Conservation (phyloP, 306 rosid species). For the Acacia crassicarpa region DNA sequence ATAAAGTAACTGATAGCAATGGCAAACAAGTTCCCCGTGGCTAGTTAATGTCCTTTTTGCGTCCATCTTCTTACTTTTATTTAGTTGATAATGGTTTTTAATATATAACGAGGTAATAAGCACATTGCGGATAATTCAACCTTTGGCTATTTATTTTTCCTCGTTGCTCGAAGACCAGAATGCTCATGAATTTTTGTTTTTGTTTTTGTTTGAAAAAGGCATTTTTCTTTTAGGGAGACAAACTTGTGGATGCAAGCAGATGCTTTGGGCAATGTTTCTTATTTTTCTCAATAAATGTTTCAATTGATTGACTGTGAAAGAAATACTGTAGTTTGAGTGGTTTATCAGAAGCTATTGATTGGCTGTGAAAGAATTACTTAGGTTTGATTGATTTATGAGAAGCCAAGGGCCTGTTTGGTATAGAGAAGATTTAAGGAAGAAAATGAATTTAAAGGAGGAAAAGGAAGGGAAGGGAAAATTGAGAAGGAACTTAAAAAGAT, state of each 20-base stretch:
- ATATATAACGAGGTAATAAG: not conserved
- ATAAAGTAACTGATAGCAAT: slow-evolving; percentile 32
- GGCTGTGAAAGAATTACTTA: too few species aligned
- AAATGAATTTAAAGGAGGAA: too few species aligned
- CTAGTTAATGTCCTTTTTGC: slow-evolving; percentile 18
- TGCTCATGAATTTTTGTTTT: too few species aligned
- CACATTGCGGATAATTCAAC: slow-evolving; percentile 21
- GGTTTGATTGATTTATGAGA: too few species aligned
- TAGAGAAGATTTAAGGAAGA: too few species aligned
- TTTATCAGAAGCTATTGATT: too few species aligned
- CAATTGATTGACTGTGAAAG: slow-evolving; percentile 18
- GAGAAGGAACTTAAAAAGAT: too few species aligned
- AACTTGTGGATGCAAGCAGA: too few species aligned
- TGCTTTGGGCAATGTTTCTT: not conserved
- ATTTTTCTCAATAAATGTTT: not conserved
- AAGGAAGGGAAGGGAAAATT: too few species aligned
- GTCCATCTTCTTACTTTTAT: not conserved
- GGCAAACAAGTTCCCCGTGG: slow-evolving; percentile 22
- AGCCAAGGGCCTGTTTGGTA: too few species aligned
- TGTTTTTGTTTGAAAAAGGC: not conserved
- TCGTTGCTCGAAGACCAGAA: slow-evolving; percentile 29
- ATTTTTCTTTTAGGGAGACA: too few species aligned
- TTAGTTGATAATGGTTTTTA: slow-evolving; percentile 13
- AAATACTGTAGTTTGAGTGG: not conserved
- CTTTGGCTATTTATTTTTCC: slow-evolving; percentile 18